Evolutionary conservation across 441 rosid genomes (phyloP), one percentile per base, ranked within the genome.

Genomic region (Pelargonium fulgidum): DNA sequence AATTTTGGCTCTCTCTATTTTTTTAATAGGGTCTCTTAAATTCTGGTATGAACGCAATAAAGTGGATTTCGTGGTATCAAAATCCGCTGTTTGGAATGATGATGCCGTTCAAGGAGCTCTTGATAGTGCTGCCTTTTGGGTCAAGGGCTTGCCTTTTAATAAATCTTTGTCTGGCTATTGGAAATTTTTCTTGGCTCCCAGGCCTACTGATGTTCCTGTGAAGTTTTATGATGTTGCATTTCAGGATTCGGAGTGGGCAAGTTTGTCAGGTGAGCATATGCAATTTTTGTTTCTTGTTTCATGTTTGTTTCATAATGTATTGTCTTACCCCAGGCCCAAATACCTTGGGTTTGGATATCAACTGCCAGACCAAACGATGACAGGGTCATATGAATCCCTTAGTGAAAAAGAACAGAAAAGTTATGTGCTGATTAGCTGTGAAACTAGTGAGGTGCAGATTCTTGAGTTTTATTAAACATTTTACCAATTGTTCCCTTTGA

Each of bases 1-100:
- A 44, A 17, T 62, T 63, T 68, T 61, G 71, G 47, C 66, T 12
- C 68, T 36, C 20, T 26, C 20, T 68, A 69, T 74, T 76, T 1
- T 66, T 19, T 76, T 48, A 10, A 65, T 74, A 94, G 98, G 96
- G 47, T 87, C 97, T 70, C 90, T 94, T 77, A 85, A 74, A 75
- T 90, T 83, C 75, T 92, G 98, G 99, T 85, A 81, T 42, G 87
- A 88, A 73, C 89, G 97, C 62, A 90, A 84, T 65, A 87, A 89
- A 75, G 97, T 87, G 70, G 94, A 90, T 76, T 81, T 81, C 74
- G 72, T 84, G 13, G 83, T 76, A 63, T 83, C 97, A 14, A 84
- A 85, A 58, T 68, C 86, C 65, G 95, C 99, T 74, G 90, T 84
- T 76, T 94, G 99, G 99, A 81, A 89, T 44, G 99, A 94, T 71